Percentiles rank a stretch among this genome's conserved stretches.
phyloP scores from a whole-genome alignment of 441 rosid species.

The Theobroma grandiflorum region DNA sequence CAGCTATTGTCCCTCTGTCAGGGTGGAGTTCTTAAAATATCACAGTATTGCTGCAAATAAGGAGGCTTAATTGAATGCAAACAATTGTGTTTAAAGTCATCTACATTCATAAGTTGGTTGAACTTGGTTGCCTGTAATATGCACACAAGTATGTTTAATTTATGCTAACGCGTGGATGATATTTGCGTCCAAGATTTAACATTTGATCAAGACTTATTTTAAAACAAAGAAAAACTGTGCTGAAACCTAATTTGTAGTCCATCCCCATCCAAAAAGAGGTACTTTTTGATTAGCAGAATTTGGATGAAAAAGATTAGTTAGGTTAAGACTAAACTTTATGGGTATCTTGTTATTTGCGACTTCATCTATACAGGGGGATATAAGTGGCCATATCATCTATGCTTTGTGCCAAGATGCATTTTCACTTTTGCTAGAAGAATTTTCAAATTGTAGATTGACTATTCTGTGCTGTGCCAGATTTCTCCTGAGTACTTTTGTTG shows the following conservation, averaged over 20 bases:
- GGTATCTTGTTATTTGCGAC: background rate
- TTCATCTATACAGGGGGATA: background rate
- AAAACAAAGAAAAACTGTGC: no score
- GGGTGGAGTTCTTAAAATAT: background rate
- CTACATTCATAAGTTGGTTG: background rate
- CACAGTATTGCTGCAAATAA: background rate
- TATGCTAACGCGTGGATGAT: background rate
- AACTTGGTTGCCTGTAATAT: background rate
- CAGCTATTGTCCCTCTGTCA: background rate
- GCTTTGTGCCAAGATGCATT: background rate
- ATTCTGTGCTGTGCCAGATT: background rate
- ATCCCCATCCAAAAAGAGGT: background rate
- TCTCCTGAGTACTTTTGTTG: background rate
- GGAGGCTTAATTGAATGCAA: background rate
- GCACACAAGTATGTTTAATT: background rate
- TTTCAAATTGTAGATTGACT: background rate
- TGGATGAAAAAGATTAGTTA: background rate
- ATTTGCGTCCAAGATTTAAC: background rate
- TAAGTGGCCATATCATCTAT: background rate
- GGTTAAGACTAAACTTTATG: background rate
- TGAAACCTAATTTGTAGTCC: background rate
- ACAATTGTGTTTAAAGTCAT: background rate
- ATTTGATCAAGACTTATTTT: background rate
- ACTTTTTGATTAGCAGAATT: background rate
- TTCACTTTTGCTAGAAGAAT: background rate